These are phyloP conservation scores for Verticillium nubilum DNA, from an alignment of 2,329 filamentous ascomycete genomes.

Conservation along the genomic window DNA sequence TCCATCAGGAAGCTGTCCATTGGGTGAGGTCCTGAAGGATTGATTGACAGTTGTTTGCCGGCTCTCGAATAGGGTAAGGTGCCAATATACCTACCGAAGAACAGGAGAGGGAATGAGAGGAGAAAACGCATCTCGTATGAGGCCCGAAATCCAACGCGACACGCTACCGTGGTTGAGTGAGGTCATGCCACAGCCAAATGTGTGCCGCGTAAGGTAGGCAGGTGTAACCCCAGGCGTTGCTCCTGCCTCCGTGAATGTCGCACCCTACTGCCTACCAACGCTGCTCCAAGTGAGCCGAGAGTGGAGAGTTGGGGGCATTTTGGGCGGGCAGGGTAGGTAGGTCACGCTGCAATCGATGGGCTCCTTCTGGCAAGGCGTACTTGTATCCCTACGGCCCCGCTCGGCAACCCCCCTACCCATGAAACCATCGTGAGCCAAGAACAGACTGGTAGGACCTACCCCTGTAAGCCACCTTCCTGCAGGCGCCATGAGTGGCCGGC, in stretches of 20 bases:
- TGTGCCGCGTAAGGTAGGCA: neutral
- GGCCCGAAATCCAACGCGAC: neutral
- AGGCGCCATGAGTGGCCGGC: neutral
- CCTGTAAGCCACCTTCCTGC: neutral
- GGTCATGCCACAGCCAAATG: neutral
- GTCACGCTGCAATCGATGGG: neutral
- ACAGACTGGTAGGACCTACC: neutral
- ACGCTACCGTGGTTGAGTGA: neutral
- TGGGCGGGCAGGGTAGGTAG: neutral
- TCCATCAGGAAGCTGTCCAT: too few species aligned
- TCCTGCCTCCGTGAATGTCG: neutral
- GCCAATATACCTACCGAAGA: too few species aligned
- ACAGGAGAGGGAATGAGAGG: neutral
- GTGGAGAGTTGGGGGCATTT: neutral
- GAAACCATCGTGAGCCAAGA: neutral
- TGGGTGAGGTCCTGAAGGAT: too few species aligned
- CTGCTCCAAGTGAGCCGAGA: neutral
- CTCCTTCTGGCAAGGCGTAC: neutral
- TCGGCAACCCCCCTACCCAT: neutral
- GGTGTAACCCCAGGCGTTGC: neutral
- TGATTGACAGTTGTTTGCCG: too few species aligned
- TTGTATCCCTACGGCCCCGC: neutral
- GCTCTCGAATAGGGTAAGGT: too few species aligned
- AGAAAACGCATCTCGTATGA: neutral
- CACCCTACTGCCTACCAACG: neutral